These are phyloP conservation scores for Parasitella parasitica DNA, from an alignment of 371 early-diverging fungal genomes.

Conservation along the genomic window DNA sequence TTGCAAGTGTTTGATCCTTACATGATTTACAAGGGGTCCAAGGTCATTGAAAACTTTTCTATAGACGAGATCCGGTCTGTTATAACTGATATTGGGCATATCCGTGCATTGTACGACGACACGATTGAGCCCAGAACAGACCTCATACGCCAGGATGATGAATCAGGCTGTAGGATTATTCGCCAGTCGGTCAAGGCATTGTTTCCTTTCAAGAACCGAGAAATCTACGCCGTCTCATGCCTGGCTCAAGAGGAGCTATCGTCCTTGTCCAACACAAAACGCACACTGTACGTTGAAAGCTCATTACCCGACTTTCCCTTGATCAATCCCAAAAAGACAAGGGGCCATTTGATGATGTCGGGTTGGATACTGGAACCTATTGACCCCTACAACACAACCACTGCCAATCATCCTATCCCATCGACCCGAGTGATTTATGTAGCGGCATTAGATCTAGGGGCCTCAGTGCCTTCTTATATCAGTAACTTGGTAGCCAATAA, in stretches of 20 bases:
- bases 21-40: constrained; percentile 51
- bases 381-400: constrained; percentile 57
- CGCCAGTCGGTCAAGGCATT: constrained; percentile 50
- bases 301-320: constrained; percentile 34
- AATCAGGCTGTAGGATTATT: constrained; percentile 43
- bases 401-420: constrained; percentile 58
- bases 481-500: constrained; percentile 49
- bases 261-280: constrained; percentile 17
- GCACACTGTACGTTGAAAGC: constrained; percentile 38
- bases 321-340: constrained; percentile 29
- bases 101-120: constrained; percentile 44
- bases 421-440: constrained; percentile 56
- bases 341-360: constrained; percentile 46
- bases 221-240: constrained; percentile 36
- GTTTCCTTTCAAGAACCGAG: constrained; percentile 52
- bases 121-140: constrained; percentile 43
- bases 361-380: constrained; percentile 62
- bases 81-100: constrained; percentile 43
- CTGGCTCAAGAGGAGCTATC: constrained; percentile 37
- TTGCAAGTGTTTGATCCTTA: constrained; percentile 49
- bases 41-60: constrained; percentile 60
- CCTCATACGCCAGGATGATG: constrained; percentile 29
- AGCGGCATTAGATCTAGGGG: constrained; percentile 52
- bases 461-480: constrained; percentile 51
- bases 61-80: constrained; percentile 57